Base-by-base conservation (phyloP, 1,284 basidiomycete species). In the Pseudozyma tsukubaensis region DNA sequence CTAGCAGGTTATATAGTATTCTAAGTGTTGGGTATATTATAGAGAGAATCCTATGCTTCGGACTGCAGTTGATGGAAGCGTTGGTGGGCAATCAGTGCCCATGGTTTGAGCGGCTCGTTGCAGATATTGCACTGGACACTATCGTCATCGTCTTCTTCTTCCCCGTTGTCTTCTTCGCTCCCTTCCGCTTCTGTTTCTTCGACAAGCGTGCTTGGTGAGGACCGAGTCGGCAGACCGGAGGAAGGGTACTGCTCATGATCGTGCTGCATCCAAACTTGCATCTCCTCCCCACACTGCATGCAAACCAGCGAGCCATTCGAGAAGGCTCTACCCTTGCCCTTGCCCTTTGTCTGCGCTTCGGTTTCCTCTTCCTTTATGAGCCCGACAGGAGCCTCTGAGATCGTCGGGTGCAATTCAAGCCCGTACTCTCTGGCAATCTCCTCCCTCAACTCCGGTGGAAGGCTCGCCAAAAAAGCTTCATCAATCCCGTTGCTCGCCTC, bases 221-320 rank as follows among this genome's bases (percentile, higher is more conserved):
- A 6, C 0, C 2, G 42, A n/a, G 24, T 2, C 5, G 78, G 77
- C 11, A 79, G 42, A 12, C 78, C 78, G 0, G 53, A 36, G 16
- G 49, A 8, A 16, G 77, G 78, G 52, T 71, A 80, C 18, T 55
- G 32, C 9, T 72, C 76, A 43, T 81, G 78, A 49, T 81, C 79
- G 60, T 81, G 79, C 65, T 79, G 79, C 49, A 81, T 72, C 73
- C 73, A 81, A 0, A 76, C 57, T 29, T 54, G 44, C 76, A 78
- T 77, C 42, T 34, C 50, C 16, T 59, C 37, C 10, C 65, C 77
- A 32, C 77, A 79, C 2, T 45, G 8, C 2, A 37, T 12, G 40
- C 77, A 79, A 12, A 13, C 42, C 50, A 65, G 19, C 14, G 35
- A 21, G 2, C 45, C 49, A 0, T 18, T 32, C 1, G 51, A 16